These are phyloP conservation scores for Hypoxylon rickii DNA, from an alignment of 495 filamentous ascomycete species.

Conservation along the genomic window DNA sequence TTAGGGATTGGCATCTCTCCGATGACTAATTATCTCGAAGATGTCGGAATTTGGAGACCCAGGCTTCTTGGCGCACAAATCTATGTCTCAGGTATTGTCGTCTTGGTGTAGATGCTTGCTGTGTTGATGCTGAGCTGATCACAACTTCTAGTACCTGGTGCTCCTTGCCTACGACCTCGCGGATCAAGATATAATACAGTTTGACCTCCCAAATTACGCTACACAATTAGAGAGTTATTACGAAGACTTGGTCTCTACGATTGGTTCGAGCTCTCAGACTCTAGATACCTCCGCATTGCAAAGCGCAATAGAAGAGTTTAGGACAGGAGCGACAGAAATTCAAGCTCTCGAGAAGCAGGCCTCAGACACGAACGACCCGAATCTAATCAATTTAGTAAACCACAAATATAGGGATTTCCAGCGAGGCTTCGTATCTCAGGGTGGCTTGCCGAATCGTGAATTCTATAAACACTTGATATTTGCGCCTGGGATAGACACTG, in stretches of 20 bases:
- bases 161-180: conserved; percentile 76
- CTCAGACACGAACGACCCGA: conserved; percentile 64
- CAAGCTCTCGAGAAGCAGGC: conserved; percentile 62
- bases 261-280: conserved; percentile 48
- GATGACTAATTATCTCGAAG: conserved; percentile 9
- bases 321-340: conserved; percentile 59
- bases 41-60: conserved; percentile 79
- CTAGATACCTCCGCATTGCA: conserved; percentile 41
- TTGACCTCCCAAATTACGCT: conserved; percentile 73
- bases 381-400: conserved; percentile 65
- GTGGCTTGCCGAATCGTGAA: conserved; percentile 74
- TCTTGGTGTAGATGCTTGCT: conserved; percentile 51
- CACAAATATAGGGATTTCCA: conserved; percentile 73
- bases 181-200: conserved; percentile 73
- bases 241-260: conserved; percentile 56
- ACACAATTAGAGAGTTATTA: conserved; percentile 63
- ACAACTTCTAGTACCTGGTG: conserved; percentile 60
- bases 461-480: conserved; percentile 88
- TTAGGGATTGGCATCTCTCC: too few species aligned
- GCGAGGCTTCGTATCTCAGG: conserved; percentile 73
- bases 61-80: conserved; percentile 72
- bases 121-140: neutral
- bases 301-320: conserved; percentile 53
- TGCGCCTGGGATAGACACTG: conserved; percentile 63
- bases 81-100: conserved; percentile 56